Evolutionary conservation across 495 filamentous ascomycete species (phyloP).

Genomic region (Astrothelium macrocarpum): DNA sequence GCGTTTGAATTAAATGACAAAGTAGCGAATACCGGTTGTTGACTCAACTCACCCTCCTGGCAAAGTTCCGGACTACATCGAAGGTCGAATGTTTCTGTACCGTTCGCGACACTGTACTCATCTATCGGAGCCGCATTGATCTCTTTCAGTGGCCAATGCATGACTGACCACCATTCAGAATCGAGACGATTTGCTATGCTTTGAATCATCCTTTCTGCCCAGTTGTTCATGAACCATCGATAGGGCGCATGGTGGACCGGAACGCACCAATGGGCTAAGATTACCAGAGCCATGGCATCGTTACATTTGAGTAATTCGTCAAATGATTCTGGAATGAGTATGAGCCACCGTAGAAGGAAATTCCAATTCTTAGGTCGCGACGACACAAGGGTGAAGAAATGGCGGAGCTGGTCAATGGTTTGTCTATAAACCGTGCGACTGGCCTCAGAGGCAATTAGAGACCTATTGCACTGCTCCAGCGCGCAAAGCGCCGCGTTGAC

Average conservation of each 20-base stretch:
- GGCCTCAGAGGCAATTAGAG: background rate
- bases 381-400: background rate
- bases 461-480: background rate
- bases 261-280: background rate
- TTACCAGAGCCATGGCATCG: background rate
- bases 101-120: background rate
- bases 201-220: background rate
- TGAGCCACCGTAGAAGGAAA: background rate
- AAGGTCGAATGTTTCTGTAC: background rate
- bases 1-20: no score
- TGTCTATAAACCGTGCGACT: background rate
- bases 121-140: background rate
- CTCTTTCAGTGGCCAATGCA: background rate
- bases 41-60: background rate
- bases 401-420: background rate
- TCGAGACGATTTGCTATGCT: background rate
- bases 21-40: background rate
- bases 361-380: background rate
- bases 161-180: background rate
- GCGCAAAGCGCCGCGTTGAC: background rate
- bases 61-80: background rate
- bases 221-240: background rate
- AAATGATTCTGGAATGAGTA: background rate
- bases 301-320: background rate
- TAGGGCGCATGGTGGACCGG: background rate